Evolutionary conservation across 805 yeast species (phyloP), one percentile per base, ranked within the genome.

Genomic region (Teunomyces kruisii): DNA sequence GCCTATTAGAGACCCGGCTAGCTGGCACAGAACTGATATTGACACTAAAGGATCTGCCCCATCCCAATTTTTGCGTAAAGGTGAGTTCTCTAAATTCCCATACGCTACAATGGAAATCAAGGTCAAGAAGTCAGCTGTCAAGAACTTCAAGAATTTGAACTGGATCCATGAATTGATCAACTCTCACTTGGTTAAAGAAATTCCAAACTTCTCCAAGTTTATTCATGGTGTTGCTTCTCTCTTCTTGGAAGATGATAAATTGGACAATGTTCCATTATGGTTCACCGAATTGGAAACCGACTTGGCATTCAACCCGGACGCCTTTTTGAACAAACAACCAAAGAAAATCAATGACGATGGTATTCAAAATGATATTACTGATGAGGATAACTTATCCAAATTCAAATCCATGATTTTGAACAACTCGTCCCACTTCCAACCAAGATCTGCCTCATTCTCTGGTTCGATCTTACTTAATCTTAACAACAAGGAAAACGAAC

Each of bases 211-310:
- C 59, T 88, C 96, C 42, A 88, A 90, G 67, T 92, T 87, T 62
- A 78, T 92, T 54, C 99, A 92, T 63, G 98, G 98, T 68, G 81
- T 90, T 46, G 90, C 97, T 4, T 77, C 89, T 2, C 75, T 92
- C 50, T 92, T 84, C 61, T 80, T 89, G 43, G 98, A 92, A 60
- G 94, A 88, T 62, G 97, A 92, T 57, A 84, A 86, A 54, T 76
- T 92, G 59, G 96, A 89, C 61, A 83, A 85, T 51, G 75, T 92
- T 50, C 99, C 99, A 45, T 87, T 90, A 64, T 92, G 99, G 99
- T 76, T 89, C 53, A 88, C 95, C 47, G 97, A 92, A 49, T 72
- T 94, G 56, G 97, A 88, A 43, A 48, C 53, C 16, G 65, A 61
- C 43, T 42, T 61, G 47, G 44, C 52, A 9, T 51, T 49, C 42